Percentiles rank a stretch among this genome's conserved stretches.
phyloP scores from a whole-genome alignment of 1,139 yeast genomes.

The Pneumocystis canis region DNA sequence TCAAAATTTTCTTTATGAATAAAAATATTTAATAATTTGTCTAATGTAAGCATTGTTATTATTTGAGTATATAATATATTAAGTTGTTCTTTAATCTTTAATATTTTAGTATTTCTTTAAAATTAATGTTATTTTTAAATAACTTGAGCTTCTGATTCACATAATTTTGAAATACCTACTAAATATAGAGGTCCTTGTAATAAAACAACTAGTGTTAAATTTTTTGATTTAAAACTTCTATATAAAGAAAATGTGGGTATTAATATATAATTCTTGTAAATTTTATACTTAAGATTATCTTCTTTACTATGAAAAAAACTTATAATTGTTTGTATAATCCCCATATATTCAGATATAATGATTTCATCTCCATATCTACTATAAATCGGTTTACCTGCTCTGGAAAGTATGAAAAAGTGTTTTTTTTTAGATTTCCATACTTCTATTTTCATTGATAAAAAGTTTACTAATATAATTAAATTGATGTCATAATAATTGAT shows the following conservation, averaged over 20 bases:
- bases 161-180: slow-evolving; percentile 51
- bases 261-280: slow-evolving; percentile 10
- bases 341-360: slow-evolving; percentile 57
- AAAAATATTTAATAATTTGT: slow-evolving; percentile 56
- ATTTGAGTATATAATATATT: slow-evolving; percentile 63
- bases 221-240: slow-evolving; percentile 26
- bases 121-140: not conserved
- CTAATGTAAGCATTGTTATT: slow-evolving; percentile 64
- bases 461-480: not conserved
- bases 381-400: slow-evolving; percentile 88
- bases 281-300: slow-evolving; percentile 16
- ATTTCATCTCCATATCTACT: slow-evolving; percentile 66
- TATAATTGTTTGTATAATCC: slow-evolving; percentile 33
- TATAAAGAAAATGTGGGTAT: not conserved
- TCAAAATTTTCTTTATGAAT: slow-evolving; percentile 67
- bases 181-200: slow-evolving; percentile 57
- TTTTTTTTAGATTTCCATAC: slow-evolving; percentile 24
- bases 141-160: slow-evolving; percentile 37
- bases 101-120: not conserved
- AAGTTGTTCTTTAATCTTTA: slow-evolving; percentile 42
- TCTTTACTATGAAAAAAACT: slow-evolving; percentile 25
- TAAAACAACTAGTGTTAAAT: slow-evolving; percentile 44
- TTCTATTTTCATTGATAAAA: not conserved
- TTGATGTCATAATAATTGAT: no score
- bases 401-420: slow-evolving; percentile 69